Percentiles rank a stretch among this genome's conserved stretches.
Evolutionary conservation across 495 filamentous ascomycete species (phyloP).

Genomic region (Aspergillus ostianus): DNA sequence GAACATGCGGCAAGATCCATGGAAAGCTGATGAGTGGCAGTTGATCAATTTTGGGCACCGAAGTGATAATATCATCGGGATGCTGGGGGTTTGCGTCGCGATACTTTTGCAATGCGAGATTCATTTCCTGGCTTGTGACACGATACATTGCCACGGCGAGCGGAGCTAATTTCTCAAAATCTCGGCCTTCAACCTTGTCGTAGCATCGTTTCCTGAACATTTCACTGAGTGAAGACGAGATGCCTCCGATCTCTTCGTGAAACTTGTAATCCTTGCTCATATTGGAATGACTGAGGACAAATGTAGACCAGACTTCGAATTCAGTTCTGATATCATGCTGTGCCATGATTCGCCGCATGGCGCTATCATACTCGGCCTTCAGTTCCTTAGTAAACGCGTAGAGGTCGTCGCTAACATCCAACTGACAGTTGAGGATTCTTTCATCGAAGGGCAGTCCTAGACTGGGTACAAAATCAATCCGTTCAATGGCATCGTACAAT

Average conservation of each 20-base stretch:
- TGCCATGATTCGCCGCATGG: conserved; percentile 76
- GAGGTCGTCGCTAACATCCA: conserved; percentile 49
- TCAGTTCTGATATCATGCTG: conserved; percentile 85
- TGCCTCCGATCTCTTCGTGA: conserved; percentile 72
- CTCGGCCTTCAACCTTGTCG: conserved; percentile 59
- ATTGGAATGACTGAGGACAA: conserved; percentile 69
- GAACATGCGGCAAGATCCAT: conserved; percentile 76
- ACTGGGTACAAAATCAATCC: conserved; percentile 67
- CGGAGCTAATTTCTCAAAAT: conserved; percentile 58
- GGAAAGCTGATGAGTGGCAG: conserved; percentile 91
- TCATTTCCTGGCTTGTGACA: conserved; percentile 70
- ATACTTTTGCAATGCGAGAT: conserved; percentile 44
- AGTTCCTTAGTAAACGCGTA: conserved; percentile 60
- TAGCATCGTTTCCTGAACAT: conserved; percentile 63
- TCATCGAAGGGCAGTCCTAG: conserved; percentile 72
- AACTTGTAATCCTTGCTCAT: conserved; percentile 76
- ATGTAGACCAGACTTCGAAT: conserved; percentile 87
- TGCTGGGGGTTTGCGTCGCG: conserved; percentile 30
- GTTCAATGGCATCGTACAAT: conserved; percentile 72
- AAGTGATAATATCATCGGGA: conserved; percentile 25
- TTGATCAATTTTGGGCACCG: conserved; percentile 29
- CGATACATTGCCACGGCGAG: conserved; percentile 86
- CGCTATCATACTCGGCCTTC: conserved; percentile 75
- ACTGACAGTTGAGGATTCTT: conserved; percentile 65
- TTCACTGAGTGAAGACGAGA: conserved; percentile 62